A percentile compares a stretch with the other conserved stretches of the same genome.
These are phyloP conservation scores for Yamadazyma sp. DNA, from an alignment of 805 yeast genomes.

Conservation along the genomic window DNA sequence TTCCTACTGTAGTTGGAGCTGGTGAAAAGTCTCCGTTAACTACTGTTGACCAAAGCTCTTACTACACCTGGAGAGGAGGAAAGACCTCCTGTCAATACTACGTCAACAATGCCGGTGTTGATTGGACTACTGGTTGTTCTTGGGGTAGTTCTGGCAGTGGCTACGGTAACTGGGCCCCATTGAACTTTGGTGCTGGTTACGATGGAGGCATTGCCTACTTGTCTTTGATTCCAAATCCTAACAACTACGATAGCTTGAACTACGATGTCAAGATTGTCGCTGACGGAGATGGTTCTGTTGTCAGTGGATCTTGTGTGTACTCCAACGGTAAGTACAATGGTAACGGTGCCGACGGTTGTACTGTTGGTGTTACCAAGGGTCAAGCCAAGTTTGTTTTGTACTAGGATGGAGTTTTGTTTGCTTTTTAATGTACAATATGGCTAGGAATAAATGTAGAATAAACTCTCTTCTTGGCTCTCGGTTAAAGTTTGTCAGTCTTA, in stretches of 20 bases:
- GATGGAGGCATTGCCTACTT: conserved; percentile 60
- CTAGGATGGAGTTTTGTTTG: conserved; percentile 8
- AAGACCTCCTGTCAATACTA: conserved; percentile 71
- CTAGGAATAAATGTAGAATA: too few species aligned
- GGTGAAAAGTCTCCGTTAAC: conserved; percentile 52
- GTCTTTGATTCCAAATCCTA: conserved; percentile 77
- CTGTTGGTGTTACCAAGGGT: conserved; percentile 86
- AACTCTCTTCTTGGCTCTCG: too few species aligned
- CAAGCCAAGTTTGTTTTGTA: conserved; percentile 81
- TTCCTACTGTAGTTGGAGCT: conserved; percentile 63
- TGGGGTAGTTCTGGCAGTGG: conserved; percentile 64
- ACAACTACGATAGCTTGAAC: conserved; percentile 50
- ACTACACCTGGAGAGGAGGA: conserved; percentile 63
- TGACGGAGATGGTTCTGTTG: conserved; percentile 49
- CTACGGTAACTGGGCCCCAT: conserved; percentile 80
- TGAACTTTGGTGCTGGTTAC: conserved; percentile 75
- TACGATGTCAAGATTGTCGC: conserved; percentile 44
- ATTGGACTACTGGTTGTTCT: conserved; percentile 64
- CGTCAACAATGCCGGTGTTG: conserved; percentile 74
- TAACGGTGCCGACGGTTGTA: conserved; percentile 82
- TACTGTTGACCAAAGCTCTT: conserved; percentile 58
- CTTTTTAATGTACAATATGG: conserved; percentile 9
- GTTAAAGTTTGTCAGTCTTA: too few species aligned
- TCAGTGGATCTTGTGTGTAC: conserved; percentile 75
- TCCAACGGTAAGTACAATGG: conserved; percentile 74